Base-by-base conservation (phyloP, 345 rosid species). In the Melaleuca quinquenervia region DNA sequence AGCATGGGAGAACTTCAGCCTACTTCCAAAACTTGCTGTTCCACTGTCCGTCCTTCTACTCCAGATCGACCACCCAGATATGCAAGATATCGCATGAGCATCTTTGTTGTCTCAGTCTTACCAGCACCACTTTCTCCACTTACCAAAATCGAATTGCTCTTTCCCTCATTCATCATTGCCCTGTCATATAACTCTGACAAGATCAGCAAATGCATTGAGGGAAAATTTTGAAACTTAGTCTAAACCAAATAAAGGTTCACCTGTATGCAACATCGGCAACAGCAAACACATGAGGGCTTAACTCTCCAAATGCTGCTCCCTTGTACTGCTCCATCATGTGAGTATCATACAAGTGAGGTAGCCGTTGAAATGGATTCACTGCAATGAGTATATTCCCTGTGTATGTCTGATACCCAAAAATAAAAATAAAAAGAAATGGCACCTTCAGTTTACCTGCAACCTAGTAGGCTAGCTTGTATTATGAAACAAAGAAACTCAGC, bases 121-220 rank as follows among this genome's bases (percentile, higher is more conserved):
- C 99, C 99, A 85, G 99, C 99, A 88, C 99, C 99, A 87, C 99
- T 97, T 93, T 97, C 99, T 87, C 99, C 99, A 92, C 99, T 97
- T 58, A 97, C 99, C 84, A 97, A 93, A 92, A 97, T 97, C n/a
- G 99, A 96, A 90, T 97, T 97, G 94, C 99, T 97, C 92, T 96
- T 97, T 84, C 98, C 99, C 89, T 97, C 99, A 74, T 96, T 97
- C 29, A 97, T 92, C 99, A 97, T 97, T 87, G 96, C 99, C 94
- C 99, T 97, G 83, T 86, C 48, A 70, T 83, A 89, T 50, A 87
- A 83, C 87, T 88, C 49, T 58, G 53, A 87, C 41, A 76, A 86
- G 86, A 90, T 90, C 87, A 90, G 90, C 51, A 88, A 82, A 84
- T 53, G 55, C 60, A 82, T 80, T 21, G 83, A 78, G 12, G 75